phyloP scores from a whole-genome alignment of 441 rosid genomes.

The Populus hybrid region DNA sequence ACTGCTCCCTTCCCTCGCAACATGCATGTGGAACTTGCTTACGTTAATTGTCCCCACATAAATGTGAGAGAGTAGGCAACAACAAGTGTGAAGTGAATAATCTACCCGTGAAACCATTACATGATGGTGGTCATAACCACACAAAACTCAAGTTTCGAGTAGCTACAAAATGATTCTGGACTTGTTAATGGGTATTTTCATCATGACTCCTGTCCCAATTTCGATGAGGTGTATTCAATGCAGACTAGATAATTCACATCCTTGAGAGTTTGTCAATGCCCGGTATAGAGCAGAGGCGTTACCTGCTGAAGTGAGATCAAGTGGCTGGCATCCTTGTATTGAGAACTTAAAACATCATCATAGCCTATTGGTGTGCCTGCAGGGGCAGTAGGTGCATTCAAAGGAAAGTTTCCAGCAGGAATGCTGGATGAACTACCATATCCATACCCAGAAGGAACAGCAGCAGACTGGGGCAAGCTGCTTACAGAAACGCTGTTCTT shows the following conservation, averaged over 20 bases:
- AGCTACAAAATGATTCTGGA: background rate
- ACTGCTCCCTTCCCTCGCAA: background rate
- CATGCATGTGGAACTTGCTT: background rate
- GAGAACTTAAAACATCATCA: constrained; percentile 80
- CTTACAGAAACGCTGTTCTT: constrained; percentile 71
- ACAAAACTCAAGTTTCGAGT: background rate
- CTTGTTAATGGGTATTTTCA: background rate
- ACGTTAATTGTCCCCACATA: background rate
- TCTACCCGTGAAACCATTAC: background rate
- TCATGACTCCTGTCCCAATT: background rate
- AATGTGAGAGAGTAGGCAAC: background rate
- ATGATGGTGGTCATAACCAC: too few relatives aligned
- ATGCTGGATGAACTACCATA: constrained; percentile 70
- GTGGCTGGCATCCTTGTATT: constrained; percentile 76
- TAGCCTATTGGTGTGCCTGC: constrained; percentile 62
- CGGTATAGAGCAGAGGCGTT: constrained; percentile 6
- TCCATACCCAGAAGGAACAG: constrained; percentile 86
- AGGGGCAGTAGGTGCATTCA: constrained; percentile 67
- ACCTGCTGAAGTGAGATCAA: constrained; percentile 89
- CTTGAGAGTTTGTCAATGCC: constrained; percentile 4
- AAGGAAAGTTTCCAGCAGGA: constrained; percentile 70
- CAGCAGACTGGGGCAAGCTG: constrained; percentile 86
- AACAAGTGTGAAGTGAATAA: background rate
- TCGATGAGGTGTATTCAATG: background rate
- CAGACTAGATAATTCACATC: background rate